Percentiles rank a stretch among this genome's conserved stretches.
Conservation (phyloP, 2,329 filamentous ascomycete genomes). For the Sporothrix euskadiensis region DNA sequence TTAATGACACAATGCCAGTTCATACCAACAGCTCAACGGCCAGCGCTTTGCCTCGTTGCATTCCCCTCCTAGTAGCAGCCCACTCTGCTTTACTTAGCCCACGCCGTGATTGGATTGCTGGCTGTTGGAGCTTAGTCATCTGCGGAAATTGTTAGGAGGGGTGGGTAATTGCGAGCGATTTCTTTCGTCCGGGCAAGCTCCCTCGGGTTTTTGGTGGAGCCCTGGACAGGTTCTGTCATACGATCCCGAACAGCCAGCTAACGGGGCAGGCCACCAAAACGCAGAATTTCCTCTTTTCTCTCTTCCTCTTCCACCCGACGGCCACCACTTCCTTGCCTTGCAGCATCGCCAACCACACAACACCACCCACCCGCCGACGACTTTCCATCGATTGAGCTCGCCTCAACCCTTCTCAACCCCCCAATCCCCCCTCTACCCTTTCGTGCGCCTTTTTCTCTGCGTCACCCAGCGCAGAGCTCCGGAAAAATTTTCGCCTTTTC, state of each 20-base stretch:
- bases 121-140: conserved; percentile 22
- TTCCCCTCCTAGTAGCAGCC: neutral
- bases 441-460: conserved; percentile 6
- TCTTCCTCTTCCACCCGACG: conserved; percentile 30
- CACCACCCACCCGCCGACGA: neutral
- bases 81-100: conserved; percentile 18
- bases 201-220: conserved; percentile 31
- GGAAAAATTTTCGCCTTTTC: conserved; percentile 25
- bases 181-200: conserved; percentile 33
- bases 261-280: conserved; percentile 10
- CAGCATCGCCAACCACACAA: conserved; percentile 18
- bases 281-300: conserved; percentile 25
- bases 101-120: conserved; percentile 25
- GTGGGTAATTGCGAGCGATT: conserved; percentile 34
- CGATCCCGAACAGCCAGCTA: conserved; percentile 29
- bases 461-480: conserved; percentile 7
- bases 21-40: neutral
- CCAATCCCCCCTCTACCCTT: conserved; percentile 9
- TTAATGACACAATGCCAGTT: neutral
- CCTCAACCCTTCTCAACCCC: conserved; percentile 1
- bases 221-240: conserved; percentile 32
- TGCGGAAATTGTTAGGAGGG: conserved; percentile 12
- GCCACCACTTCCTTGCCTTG: neutral
- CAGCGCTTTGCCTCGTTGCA: neutral
- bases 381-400: conserved; percentile 22